Evolutionary conservation across 2,329 filamentous ascomycete species (phyloP).

Genomic region (Furcasterigmium furcatum): DNA sequence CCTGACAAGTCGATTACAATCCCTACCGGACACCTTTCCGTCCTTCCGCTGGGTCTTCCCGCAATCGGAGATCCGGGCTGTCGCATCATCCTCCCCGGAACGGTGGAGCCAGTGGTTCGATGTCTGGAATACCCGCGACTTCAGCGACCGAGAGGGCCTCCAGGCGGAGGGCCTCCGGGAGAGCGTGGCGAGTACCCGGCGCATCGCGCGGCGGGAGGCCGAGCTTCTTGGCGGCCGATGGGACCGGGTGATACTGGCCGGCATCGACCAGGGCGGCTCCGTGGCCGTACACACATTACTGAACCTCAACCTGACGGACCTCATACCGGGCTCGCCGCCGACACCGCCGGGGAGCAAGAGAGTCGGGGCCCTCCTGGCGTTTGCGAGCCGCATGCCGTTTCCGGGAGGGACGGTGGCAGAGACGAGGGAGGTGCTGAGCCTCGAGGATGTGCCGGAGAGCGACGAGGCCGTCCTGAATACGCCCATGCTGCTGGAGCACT

Average conservation of each 20-base stretch:
- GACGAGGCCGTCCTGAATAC: slow-evolving; percentile 33
- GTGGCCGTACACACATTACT: slow-evolving; percentile 33
- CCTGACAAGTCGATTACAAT: slow-evolving; percentile 23
- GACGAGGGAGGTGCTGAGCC: slow-evolving; percentile 25
- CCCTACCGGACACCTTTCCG: slow-evolving; percentile 36
- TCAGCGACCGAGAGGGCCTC: slow-evolving; percentile 35
- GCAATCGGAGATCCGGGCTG: slow-evolving; percentile 28
- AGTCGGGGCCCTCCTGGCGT: slow-evolving; percentile 32
- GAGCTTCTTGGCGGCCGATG: slow-evolving; percentile 27
- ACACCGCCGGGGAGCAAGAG: slow-evolving; percentile 1
- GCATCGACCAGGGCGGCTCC: slow-evolving; percentile 43
- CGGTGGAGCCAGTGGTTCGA: slow-evolving; percentile 46
- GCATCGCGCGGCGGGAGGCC: slow-evolving; percentile 30
- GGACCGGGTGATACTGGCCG: slow-evolving; percentile 37
- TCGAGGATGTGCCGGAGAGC: slow-evolving; percentile 18
- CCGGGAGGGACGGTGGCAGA: slow-evolving; percentile 21
- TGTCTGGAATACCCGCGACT: slow-evolving; percentile 37
- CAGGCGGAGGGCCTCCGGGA: slow-evolving; percentile 37
- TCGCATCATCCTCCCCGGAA: slow-evolving; percentile 13
- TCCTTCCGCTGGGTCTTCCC: slow-evolving; percentile 48
- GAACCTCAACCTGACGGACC: slow-evolving; percentile 20
- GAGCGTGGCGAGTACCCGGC: slow-evolving; percentile 26
- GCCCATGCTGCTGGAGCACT: slow-evolving; percentile 42
- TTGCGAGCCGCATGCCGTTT: slow-evolving; percentile 33
- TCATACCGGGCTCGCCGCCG: slow-evolving; percentile 7